Conservation (phyloP, 228 moss, liverwort and hornwort species). For the Sphagnum fallax region DNA sequence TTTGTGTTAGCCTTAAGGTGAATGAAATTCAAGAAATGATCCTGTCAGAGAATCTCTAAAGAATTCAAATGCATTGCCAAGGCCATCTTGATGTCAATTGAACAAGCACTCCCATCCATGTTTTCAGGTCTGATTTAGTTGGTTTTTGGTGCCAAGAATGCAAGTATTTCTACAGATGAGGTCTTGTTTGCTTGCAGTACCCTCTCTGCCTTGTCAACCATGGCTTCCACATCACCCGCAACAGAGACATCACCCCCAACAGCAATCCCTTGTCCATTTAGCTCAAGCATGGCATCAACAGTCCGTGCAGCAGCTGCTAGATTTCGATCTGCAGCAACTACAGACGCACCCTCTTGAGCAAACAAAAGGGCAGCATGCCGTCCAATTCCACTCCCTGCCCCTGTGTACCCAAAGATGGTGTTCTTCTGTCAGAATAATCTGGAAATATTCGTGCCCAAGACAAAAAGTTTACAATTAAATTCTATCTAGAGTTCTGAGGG, state of each 20-base stretch:
- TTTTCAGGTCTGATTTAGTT: too few relatives aligned
- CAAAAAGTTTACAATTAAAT: too few relatives aligned
- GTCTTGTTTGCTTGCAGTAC: constrained; percentile 6
- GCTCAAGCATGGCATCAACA: constrained; percentile 89
- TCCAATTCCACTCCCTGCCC: constrained; percentile 98
- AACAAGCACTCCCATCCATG: too few relatives aligned
- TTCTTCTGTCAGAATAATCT: background rate
- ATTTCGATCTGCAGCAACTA: constrained; percentile 75
- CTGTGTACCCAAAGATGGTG: constrained; percentile 7
- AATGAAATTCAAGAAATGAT: background rate
- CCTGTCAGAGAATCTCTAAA: too few relatives aligned
- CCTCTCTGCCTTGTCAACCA: constrained; percentile 87
- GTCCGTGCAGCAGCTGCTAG: constrained; percentile 80
- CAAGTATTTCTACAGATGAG: too few relatives aligned
- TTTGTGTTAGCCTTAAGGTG: background rate
- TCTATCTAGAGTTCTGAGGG: too few relatives aligned
- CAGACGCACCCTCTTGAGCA: constrained; percentile 92
- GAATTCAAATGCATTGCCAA: too few relatives aligned
- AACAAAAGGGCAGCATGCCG: constrained; percentile 86
- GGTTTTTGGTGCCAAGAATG: too few relatives aligned
- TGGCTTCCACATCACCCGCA: constrained; percentile 72
- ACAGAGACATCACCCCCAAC: constrained; percentile 87
- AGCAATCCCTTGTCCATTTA: constrained; percentile 79
- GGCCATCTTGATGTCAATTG: too few relatives aligned
- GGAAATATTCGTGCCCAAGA: background rate